Base-by-base conservation (phyloP, 108 stramenopile species). In the Bacterosira constricta region DNA sequence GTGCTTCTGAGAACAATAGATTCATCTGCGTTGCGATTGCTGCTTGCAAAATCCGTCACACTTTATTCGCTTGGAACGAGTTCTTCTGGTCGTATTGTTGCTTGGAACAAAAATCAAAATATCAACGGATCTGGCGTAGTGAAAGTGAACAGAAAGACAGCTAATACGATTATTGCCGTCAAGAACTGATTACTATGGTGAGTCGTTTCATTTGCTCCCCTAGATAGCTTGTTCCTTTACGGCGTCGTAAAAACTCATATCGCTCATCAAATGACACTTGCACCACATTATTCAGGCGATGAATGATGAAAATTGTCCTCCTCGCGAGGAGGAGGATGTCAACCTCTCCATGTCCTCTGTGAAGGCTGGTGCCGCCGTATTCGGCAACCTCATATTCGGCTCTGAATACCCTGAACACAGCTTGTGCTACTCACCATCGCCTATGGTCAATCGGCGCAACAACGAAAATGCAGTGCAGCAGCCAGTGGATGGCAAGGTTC, bases 381-480 rank as follows among this genome's bases (percentile, higher is more conserved):
- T 76, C 42, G 75, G 75, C 10, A 67, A 57, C 50, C 20, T 54
- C 31, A 21, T 76, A 36, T 76, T 69, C 63, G 75, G 66, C 47
- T 66, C 75, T 12, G 75, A 76, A 45, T 67, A 50, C n/a, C 60
- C 66, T n/a, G 75, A 76, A 8, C 66, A 76, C 23, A 76, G 75
- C 46, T 68, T 76, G 60, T 52, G 65, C 35, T 76, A 76, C 45
- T 76, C 75, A 21, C 75, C 75, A 18, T 76, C 75, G n/a, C 75
- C 75, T 4, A 26, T 61, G 1, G 45, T 36, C 10, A 59, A 63
- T 30, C 75, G 66, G 37, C 39, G 53, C 50, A 68, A 68, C 46
- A 27, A 68, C 12, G 46, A 41, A 17, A 76, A 55, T 5, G 52
- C 11, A 18, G 39, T 27, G 2, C 23, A 52, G 17, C 26, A 60